Evolutionary conservation across 768 basidiomycete genomes (phyloP).

Genomic region (Boletus rubescentipes): DNA sequence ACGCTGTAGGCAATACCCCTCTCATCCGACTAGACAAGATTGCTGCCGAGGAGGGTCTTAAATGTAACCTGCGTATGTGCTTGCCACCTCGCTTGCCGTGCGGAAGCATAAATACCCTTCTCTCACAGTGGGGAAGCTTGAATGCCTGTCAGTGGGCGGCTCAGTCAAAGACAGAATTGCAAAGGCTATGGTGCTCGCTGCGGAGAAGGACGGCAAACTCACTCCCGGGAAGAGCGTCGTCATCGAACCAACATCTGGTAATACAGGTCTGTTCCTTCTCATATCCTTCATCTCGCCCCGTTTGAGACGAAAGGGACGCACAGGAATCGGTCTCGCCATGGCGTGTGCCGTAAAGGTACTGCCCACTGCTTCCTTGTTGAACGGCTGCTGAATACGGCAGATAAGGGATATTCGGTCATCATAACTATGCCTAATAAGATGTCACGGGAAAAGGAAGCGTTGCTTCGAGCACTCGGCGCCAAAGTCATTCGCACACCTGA

Average conservation of each 20-base stretch:
- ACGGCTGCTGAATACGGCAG: slow-evolving; percentile 70
- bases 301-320: background rate
- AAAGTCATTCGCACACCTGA: slow-evolving; percentile 94
- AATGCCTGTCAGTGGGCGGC: slow-evolving; percentile 89
- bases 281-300: background rate
- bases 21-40: slow-evolving; percentile 84
- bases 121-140: slow-evolving; percentile 79
- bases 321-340: slow-evolving; percentile 92
- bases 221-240: slow-evolving; percentile 87
- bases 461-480: slow-evolving; percentile 88
- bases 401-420: slow-evolving; percentile 90
- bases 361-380: slow-evolving; percentile 8
- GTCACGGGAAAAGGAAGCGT: slow-evolving; percentile 93
- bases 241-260: slow-evolving; percentile 94
- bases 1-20: slow-evolving; percentile 88
- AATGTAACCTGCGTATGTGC: slow-evolving; percentile 85
- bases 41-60: slow-evolving; percentile 67
- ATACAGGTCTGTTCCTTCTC: slow-evolving; percentile 66
- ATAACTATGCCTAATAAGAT: slow-evolving; percentile 95
- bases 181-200: slow-evolving; percentile 94
- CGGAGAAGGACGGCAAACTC: slow-evolving; percentile 83
- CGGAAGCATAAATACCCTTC: background rate
- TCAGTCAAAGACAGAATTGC: slow-evolving; percentile 97
- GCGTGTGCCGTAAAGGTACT: slow-evolving; percentile 90
- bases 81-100: background rate